Base-by-base conservation (phyloP, 768 basidiomycete genomes). In the Pulveroboletus sp. region DNA sequence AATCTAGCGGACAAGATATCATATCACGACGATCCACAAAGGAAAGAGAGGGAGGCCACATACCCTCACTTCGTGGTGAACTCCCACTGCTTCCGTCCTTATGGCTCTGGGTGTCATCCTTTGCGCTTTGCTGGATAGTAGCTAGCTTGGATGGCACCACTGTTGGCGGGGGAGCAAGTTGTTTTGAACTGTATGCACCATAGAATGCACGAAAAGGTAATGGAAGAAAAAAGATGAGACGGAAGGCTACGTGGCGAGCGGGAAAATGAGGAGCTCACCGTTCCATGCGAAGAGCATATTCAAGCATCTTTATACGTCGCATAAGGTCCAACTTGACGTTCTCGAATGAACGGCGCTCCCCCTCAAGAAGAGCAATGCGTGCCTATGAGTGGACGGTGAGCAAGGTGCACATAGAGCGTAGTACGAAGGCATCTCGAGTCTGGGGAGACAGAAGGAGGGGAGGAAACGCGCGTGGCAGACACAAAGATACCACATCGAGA, bases 251-350 rank as follows among this genome's bases (percentile, higher is more conserved):
- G 51, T 47, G 44, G 43, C n/a, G 9, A 18, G 17, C 18, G 37
- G 21, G 18, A 21, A 52, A 48, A 49, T 47, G 50, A 41, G 6
- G 53, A 32, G 75, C 81, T 62, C 55, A 96, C 94, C 96, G 84
- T 73, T 99, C 96, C 75, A 94, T 84, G 41, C 93, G 84, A 42
- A 99, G 76, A 36, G 95, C 96, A 70, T 93, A 97, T 71, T 99
- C 96, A 45, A 99, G 82, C 95, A 99, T 96, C 81, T 96, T 96
- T 58, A 97, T 96, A 51, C 96, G 83, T 54, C 94, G 83, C 80
- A 94, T 86, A 31, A 98, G 77, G 71, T 98, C 96, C 55, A 93
- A 79, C 71, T 96, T 92, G 55, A 95, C 83, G 68, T 97, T 98
- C 71, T 99, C 96, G 59, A 94, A 95, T 0, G 93, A 96, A 56